A percentile compares a stretch with the other conserved stretches of the same genome.
Evolutionary conservation across 2,329 filamentous ascomycete species (phyloP).

Genomic region (Penicillium verrucosum): DNA sequence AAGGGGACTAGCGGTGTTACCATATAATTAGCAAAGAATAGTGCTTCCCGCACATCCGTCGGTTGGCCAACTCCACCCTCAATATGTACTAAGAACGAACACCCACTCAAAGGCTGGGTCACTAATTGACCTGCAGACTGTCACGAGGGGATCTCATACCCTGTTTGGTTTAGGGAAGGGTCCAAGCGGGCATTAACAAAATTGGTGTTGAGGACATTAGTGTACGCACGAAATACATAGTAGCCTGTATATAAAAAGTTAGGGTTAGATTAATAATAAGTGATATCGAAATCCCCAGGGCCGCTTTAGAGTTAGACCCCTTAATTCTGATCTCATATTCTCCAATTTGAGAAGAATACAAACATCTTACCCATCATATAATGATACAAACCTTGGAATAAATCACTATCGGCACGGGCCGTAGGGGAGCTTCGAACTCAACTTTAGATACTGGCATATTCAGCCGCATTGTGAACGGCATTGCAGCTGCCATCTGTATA

Average conservation of each 20-base stretch:
- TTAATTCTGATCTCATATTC: background rate
- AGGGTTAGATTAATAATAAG: background rate
- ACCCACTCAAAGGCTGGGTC: background rate
- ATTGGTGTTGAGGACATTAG: background rate
- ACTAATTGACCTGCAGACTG: background rate
- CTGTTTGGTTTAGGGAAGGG: background rate
- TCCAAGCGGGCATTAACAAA: background rate
- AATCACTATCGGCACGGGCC: conserved; percentile 5
- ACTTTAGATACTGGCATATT: background rate
- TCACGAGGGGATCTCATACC: background rate
- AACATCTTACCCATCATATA: background rate
- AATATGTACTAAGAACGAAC: background rate
- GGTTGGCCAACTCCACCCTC: background rate
- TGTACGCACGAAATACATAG: background rate
- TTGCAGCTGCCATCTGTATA: conserved; percentile 12
- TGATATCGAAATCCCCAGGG: background rate
- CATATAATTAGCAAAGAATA: background rate
- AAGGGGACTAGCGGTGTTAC: background rate
- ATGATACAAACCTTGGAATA: background rate
- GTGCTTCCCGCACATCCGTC: background rate
- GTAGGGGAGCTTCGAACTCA: background rate
- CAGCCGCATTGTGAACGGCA: conserved; percentile 8
- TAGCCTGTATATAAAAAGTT: background rate
- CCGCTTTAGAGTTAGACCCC: background rate
- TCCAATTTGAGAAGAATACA: background rate